phyloP scores from a whole-genome alignment of 2,329 filamentous ascomycete species.

The Cladosporium sp. region DNA sequence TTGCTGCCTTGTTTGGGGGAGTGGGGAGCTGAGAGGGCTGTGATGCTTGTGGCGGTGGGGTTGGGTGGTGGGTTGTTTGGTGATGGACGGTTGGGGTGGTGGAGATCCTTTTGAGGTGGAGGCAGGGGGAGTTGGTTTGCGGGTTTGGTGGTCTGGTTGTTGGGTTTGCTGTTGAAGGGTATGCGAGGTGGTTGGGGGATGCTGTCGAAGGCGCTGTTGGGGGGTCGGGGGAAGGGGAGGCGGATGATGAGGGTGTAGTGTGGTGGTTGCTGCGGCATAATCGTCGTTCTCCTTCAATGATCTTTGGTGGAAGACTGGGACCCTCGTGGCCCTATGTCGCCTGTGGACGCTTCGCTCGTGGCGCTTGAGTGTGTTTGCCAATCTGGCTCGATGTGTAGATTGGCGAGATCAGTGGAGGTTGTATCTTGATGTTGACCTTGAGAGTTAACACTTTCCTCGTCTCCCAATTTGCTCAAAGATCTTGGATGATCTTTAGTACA shows the following conservation, averaged over 20 bases:
- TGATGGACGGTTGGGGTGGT: not conserved
- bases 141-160: too few species aligned
- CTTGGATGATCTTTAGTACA: too few species aligned
- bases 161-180: not conserved
- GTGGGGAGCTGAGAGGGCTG: not conserved
- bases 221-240: constrained; percentile 72
- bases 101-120: not conserved
- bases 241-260: constrained; percentile 73
- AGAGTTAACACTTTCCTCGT: too few species aligned
- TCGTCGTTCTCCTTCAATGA: not conserved
- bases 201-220: constrained; percentile 8
- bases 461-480: too few species aligned
- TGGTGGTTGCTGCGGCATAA: constrained; percentile 24
- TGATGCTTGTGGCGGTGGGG: not conserved
- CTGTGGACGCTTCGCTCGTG: too few species aligned
- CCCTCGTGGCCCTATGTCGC: too few species aligned
- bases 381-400: too few species aligned
- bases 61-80: too few species aligned
- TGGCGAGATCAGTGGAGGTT: too few species aligned
- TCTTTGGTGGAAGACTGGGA: too few species aligned
- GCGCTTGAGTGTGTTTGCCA: too few species aligned
- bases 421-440: too few species aligned
- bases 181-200: constrained; percentile 11
- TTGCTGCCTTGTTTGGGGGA: constrained; percentile 14
- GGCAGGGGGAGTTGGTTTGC: not conserved